phyloP scores from a whole-genome alignment of 2,329 filamentous ascomycete species.

The Fusarium longipes region DNA sequence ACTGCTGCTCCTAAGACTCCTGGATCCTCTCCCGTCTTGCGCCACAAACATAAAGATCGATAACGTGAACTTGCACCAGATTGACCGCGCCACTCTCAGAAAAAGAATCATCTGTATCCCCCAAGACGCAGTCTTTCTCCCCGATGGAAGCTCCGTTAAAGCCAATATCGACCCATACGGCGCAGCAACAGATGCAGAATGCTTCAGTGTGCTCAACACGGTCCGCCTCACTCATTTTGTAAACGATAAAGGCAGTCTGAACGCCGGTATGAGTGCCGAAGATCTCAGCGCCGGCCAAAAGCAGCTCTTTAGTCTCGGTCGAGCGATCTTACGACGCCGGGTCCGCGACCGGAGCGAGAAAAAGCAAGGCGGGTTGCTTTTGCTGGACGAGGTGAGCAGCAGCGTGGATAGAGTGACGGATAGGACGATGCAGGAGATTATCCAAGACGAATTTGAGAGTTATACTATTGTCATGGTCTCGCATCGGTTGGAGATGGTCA shows the following conservation, averaged over 20 bases:
- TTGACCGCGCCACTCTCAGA: conserved; percentile 58
- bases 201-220: conserved; percentile 50
- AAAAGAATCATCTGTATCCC: conserved; percentile 63
- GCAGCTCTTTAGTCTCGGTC: conserved; percentile 72
- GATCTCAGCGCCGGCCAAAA: conserved; percentile 68
- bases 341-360: conserved; percentile 34
- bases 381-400: conserved; percentile 59
- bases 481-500: conserved; percentile 61
- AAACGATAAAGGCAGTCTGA: conserved; percentile 48
- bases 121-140: conserved; percentile 65
- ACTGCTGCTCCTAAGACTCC: conserved; percentile 54
- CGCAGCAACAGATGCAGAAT: conserved; percentile 49
- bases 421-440: conserved; percentile 55
- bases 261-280: conserved; percentile 57
- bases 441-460: conserved; percentile 52
- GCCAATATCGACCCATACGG: conserved; percentile 58
- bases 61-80: conserved; percentile 14
- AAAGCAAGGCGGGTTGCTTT: conserved; percentile 47
- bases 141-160: conserved; percentile 55
- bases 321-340: conserved; percentile 62
- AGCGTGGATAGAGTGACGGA: conserved; percentile 58
- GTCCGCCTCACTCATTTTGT: conserved; percentile 52
- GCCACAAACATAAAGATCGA: no score
- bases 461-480: conserved; percentile 66
- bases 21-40: conserved; percentile 50